A percentile compares a stretch with the other conserved stretches of the same genome.
These are phyloP conservation scores for Cryptococcus hybrid DNA, from an alignment of 1,284 basidiomycete genomes.

Conservation along the genomic window DNA sequence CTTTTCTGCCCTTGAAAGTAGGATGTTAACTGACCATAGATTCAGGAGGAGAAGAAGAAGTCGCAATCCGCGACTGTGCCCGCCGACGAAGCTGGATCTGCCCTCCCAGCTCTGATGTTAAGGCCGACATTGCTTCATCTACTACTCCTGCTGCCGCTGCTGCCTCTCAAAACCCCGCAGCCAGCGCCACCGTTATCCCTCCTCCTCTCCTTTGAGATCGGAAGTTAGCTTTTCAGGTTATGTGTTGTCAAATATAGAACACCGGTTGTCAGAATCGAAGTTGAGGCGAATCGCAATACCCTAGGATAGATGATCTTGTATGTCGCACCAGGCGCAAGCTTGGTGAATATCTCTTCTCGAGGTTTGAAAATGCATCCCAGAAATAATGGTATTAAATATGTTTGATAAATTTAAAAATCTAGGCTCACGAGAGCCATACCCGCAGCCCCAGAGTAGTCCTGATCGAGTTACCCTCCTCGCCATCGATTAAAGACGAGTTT, in stretches of 20 bases:
- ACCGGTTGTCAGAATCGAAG: no score
- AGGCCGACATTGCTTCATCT: constrained; percentile 7
- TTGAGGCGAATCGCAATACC: no score
- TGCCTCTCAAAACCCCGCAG: constrained; percentile 3
- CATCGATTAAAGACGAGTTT: constrained; percentile 5
- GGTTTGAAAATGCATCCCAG: background rate
- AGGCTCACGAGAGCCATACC: constrained; percentile 43
- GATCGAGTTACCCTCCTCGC: constrained; percentile 50
- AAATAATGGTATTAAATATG: background rate
- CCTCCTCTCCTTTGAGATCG: constrained; percentile 13
- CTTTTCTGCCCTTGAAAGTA: background rate
- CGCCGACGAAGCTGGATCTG: constrained; percentile 17
- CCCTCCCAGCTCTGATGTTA: constrained; percentile 12
- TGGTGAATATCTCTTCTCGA: no score
- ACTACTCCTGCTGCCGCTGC: constrained; percentile 13
- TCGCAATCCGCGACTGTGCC: constrained; percentile 13
- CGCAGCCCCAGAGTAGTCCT: constrained; percentile 54
- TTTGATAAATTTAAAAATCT: constrained; percentile 37
- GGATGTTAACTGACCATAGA: constrained; percentile 5
- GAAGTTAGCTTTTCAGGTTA: no score
- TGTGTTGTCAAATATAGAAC: no score
- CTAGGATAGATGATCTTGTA: background rate
- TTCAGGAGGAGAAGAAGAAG: constrained; percentile 42
- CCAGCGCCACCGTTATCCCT: constrained; percentile 3
- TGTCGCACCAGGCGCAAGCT: no score